phyloP scores from a whole-genome alignment of 208 protist species.

The Leishmania tropica region DNA sequence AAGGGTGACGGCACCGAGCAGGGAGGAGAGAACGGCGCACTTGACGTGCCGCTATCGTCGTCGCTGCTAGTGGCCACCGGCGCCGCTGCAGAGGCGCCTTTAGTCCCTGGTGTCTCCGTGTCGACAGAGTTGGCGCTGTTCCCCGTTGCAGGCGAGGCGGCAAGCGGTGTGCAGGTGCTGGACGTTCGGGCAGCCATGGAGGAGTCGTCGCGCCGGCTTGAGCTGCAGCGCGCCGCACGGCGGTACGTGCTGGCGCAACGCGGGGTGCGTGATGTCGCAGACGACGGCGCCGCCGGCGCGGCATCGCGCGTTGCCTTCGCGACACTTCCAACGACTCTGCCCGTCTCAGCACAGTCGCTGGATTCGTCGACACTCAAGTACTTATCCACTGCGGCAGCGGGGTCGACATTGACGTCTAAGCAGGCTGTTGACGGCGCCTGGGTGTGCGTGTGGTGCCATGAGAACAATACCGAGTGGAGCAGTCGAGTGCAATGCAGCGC shows the following conservation, averaged over 20 bases:
- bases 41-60: slow-evolving; percentile 15
- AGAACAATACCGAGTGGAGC: slow-evolving; percentile 66
- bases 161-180: slow-evolving; percentile 16
- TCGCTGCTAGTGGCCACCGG: slow-evolving; percentile 41
- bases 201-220: slow-evolving; percentile 65
- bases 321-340: slow-evolving; percentile 17
- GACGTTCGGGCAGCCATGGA: slow-evolving; percentile 71
- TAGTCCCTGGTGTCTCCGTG: slow-evolving; percentile 26
- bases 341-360: slow-evolving; percentile 23
- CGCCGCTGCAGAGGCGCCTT: neutral
- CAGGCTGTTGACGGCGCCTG: slow-evolving; percentile 52
- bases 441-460: slow-evolving; percentile 87
- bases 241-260: slow-evolving; percentile 63
- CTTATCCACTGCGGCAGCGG: slow-evolving; percentile 9
- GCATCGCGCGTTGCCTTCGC: neutral
- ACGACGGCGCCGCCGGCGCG: neutral
- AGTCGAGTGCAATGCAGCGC: slow-evolving; percentile 71
- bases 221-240: slow-evolving; percentile 69
- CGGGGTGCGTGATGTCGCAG: slow-evolving; percentile 26
- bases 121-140: slow-evolving; percentile 30
- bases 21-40: neutral
- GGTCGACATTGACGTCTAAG: neutral
- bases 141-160: neutral
- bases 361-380: slow-evolving; percentile 23
- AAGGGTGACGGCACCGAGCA: neutral